Conservation (phyloP, 2,329 filamentous ascomycete genomes). For the Chlorencoelia australis region DNA sequence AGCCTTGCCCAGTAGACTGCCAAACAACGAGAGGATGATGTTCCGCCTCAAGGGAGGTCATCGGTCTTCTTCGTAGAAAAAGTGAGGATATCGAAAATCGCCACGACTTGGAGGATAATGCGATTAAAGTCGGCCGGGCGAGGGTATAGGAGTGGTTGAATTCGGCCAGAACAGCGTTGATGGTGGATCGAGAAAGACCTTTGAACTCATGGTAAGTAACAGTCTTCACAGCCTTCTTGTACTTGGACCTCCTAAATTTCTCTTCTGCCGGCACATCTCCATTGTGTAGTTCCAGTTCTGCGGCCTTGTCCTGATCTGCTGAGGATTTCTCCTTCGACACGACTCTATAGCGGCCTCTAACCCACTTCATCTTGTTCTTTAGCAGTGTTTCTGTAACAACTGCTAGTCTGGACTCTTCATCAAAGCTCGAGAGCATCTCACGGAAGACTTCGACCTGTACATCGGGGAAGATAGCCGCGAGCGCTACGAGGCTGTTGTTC, state of each 20-base stretch:
- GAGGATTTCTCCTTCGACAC: constrained; percentile 24
- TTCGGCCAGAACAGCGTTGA: constrained; percentile 71
- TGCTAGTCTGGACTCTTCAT: constrained; percentile 65
- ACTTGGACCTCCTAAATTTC: constrained; percentile 55
- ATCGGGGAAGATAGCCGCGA: constrained; percentile 67
- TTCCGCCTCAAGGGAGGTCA: constrained; percentile 44
- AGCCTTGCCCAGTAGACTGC: constrained; percentile 45
- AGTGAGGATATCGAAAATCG: constrained; percentile 62
- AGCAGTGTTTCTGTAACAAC: constrained; percentile 69
- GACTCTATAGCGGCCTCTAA: constrained; percentile 56
- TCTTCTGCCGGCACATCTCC: constrained; percentile 45
- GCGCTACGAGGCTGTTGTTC: constrained; percentile 57
- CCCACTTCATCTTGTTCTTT: constrained; percentile 60
- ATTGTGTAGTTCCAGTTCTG: constrained; percentile 18
- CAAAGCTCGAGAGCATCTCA: constrained; percentile 67
- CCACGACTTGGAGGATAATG: constrained; percentile 65
- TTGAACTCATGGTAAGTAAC: constrained; percentile 68
- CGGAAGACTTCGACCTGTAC: constrained; percentile 75
- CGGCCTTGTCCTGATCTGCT: constrained; percentile 16
- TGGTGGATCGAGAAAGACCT: constrained; percentile 60
- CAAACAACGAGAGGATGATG: constrained; percentile 53
- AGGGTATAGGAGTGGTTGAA: constrained; percentile 70
- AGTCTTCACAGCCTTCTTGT: constrained; percentile 58
- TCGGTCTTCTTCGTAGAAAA: constrained; percentile 54
- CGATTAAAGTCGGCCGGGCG: constrained; percentile 58